Percentiles rank a stretch among this genome's conserved stretches.
Evolutionary conservation across 2,329 filamentous ascomycete species (phyloP).

Genomic region (Neofusicoccum cordaticola): DNA sequence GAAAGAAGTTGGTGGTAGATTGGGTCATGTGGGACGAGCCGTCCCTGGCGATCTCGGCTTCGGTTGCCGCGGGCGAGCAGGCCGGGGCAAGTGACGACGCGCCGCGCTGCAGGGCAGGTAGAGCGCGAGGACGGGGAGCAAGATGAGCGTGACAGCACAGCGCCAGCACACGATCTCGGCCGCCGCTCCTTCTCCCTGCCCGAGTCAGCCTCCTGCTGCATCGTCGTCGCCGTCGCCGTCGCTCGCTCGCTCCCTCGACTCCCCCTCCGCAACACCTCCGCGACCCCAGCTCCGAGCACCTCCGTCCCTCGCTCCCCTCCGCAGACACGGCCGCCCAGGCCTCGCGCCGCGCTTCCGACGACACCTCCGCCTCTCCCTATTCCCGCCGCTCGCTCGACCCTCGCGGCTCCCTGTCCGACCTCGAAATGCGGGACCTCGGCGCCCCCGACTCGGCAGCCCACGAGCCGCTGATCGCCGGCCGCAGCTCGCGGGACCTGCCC

Average conservation of each 20-base stretch:
- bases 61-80: too few species aligned
- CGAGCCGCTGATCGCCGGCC: slow-evolving; percentile 14
- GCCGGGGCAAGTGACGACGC: too few species aligned
- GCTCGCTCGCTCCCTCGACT: background rate
- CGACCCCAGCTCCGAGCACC: background rate
- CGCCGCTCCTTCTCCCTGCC: background rate
- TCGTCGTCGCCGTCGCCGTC: background rate
- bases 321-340: background rate
- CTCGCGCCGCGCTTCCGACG: background rate
- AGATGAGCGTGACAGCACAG: background rate
- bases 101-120: too few species aligned
- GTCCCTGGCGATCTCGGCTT: too few species aligned
- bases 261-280: background rate
- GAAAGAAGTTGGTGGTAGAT: too few species aligned
- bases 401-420: background rate
- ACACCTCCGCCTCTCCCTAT: background rate
- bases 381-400: background rate
- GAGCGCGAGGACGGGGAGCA: too few species aligned
- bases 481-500: background rate
- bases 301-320: background rate
- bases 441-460: slow-evolving; percentile 5
- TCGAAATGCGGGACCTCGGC: slow-evolving; percentile 10
- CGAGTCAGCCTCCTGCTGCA: background rate
- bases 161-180: background rate
- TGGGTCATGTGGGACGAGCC: too few species aligned